Base-by-base conservation (phyloP, 2,329 filamentous ascomycete genomes). In the Pseudocercospora ulei region DNA sequence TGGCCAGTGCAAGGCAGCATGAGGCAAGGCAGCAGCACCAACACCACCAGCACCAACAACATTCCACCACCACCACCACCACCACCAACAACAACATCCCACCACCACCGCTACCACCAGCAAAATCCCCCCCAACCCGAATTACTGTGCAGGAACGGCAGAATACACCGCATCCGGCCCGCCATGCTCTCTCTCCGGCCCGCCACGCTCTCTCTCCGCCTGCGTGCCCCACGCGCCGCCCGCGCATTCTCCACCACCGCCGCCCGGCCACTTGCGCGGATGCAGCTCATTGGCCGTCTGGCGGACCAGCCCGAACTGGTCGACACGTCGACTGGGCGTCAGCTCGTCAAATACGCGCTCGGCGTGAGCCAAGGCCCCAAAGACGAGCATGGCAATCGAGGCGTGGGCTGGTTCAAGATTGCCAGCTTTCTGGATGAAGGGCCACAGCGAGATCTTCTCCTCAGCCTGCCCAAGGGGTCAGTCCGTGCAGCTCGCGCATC, bases 281-380 rank as follows among this genome's bases (percentile, higher is more conserved):
- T 98, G 69, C 81, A 78, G 56, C 70, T 98, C 62, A 73, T 95
- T 53, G 90, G 90, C 58, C 81, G 86, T 62, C 76, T 98, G 35
- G 85, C 75, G 45, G 74, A 77, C 54, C 72, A 76, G 37, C 88
- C 90, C 42, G 87, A 95, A 69, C 56, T 86, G 50, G 70, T 73
- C 23, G 62, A 76, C 43, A 83, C 82, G 31, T 72, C 74, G 55
- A 78, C 68, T 36, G 85, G 85, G 42, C 72, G 71, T 48, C 82
- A 92, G 48, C 56, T 93, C 42, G 59, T 96, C 56, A 75, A 73
- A 54, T 96, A 93, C 61, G 67, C 76, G 3, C 67, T 98, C 47
- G 87, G 76, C 35, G 82, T 76, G 55, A 78, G 68, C 61, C 62
- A 61, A 43, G 85, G 85, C 8, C 65, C 69, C 45, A 68, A 65